Evolutionary conservation across 345 rosid species (phyloP), one percentile per base, ranked within the genome.

Genomic region (Diplotaxis tenuifolia): DNA sequence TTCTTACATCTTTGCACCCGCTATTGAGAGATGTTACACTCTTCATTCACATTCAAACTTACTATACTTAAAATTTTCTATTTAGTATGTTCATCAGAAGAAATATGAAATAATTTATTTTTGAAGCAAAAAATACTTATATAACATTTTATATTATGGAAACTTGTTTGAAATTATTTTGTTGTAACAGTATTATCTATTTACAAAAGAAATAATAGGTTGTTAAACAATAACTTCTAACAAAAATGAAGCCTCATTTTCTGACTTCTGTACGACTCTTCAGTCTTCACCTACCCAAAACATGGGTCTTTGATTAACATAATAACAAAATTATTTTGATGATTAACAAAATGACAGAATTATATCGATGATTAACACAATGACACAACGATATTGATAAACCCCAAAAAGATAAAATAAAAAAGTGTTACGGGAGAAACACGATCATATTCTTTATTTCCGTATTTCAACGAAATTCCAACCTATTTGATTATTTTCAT

Each of bases 391-490:
- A 42, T n/a, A 42, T n/a, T 2, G 18, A 14, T 42, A 42, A 42
- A n/a, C 18, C 18, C 58, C 27, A 21, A 56, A 61, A 52, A 52
- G 23, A 52, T 20, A 52, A 52, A 54, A 23, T 42, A 16, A 11
- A 31, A 14, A 62, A 40, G 7, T 55, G 66, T 70, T 75, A 76
- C 79, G 79, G 32, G 75, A 70, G 42, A 36, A 68, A 32, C 31
- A 21, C 7, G n/a, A 57, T 76, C 62, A 45, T 64, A 63, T 76
- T 65, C 71, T 64, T 64, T 63, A n/a, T 70, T 70, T 65, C 75
- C 21, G 25, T 56, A 55, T 42, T 47, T 63, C 31, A 52, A 63
- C 54, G 65, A 64, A 70, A 21, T 65, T 70, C 64, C 66, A 45
- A n/a, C n/a, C n/a, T n/a, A n/a, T n/a, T n/a, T n/a, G n/a, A n/a